Percentiles rank a stretch among this genome's conserved stretches.
These are phyloP conservation scores for Rhododendron ovatum DNA, from an alignment of 148 eudicot species.

Conservation along the genomic window DNA sequence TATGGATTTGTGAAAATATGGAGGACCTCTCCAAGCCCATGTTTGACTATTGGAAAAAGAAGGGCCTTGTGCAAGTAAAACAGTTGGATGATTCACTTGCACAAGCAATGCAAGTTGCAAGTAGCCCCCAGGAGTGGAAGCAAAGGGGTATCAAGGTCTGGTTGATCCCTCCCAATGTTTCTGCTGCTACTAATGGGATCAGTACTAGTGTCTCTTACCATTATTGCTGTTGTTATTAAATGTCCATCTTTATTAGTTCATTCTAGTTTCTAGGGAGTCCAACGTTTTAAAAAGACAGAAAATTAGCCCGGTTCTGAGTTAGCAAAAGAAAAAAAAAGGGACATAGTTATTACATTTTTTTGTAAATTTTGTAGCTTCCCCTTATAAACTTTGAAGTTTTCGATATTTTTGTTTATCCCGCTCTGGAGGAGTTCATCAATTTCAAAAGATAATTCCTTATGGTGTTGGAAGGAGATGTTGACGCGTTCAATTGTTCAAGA, in stretches of 20 bases:
- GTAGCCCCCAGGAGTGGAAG: conserved; percentile 76
- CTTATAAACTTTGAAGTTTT: not conserved
- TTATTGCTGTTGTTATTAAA: not conserved
- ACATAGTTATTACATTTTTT: no score
- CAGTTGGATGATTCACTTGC: conserved; percentile 65
- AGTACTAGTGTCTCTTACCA: not conserved
- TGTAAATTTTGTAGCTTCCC: no score
- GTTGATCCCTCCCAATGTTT: not conserved
- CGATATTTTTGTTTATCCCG: not conserved
- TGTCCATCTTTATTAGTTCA: not conserved
- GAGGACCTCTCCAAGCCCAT: conserved; percentile 62
- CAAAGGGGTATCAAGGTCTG: conserved; percentile 55
- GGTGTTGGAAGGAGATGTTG: no score
- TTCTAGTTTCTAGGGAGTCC: not conserved
- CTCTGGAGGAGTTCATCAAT: not conserved
- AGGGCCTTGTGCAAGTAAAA: conserved; percentile 52
- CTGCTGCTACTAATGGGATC: not conserved
- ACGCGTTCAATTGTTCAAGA: no score
- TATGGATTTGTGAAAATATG: conserved; percentile 71
- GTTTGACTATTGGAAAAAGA: conserved; percentile 72
- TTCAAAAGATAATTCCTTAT: not conserved
- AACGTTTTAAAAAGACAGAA: not conserved
- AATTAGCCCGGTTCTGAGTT: not conserved
- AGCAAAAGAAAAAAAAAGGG: not conserved
- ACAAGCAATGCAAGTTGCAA: conserved; percentile 69